These are phyloP conservation scores for Achlya hypogyna DNA, from an alignment of 352 stramenopile genomes.

Conservation along the genomic window DNA sequence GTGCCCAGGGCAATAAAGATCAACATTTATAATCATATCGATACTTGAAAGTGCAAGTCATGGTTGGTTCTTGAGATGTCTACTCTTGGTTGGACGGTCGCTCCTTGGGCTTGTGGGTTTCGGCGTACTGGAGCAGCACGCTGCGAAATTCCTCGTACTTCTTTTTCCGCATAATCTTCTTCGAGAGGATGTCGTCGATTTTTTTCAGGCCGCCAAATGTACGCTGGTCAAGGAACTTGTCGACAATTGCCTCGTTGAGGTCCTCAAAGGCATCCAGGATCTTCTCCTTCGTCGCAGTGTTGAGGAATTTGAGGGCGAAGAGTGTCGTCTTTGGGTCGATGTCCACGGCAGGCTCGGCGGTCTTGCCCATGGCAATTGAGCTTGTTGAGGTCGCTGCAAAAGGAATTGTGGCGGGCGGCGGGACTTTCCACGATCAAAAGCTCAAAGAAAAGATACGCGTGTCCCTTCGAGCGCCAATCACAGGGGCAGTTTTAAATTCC, in stretches of 20 bases:
- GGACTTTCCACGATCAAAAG: neutral
- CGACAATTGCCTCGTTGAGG: neutral
- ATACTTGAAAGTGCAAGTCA: too few relatives aligned
- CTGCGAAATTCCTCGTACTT: neutral
- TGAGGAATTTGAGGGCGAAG: slow-evolving; percentile 12
- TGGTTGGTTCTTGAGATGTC: neutral
- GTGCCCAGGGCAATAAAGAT: too few relatives aligned
- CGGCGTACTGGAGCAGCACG: neutral
- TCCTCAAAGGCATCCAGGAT: neutral
- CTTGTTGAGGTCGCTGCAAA: too few relatives aligned
- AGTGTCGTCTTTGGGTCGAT: neutral
- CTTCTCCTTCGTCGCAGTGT: slow-evolving; percentile 10
- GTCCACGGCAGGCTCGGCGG: neutral
- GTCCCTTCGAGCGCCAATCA: neutral
- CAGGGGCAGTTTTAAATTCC: neutral
- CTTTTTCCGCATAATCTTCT: slow-evolving; percentile 17
- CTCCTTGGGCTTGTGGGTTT: neutral
- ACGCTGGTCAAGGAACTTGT: slow-evolving; percentile 12
- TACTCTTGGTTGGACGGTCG: neutral
- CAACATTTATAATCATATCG: too few relatives aligned
- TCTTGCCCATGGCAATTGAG: neutral
- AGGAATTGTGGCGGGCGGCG: neutral
- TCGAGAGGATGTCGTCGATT: slow-evolving; percentile 4
- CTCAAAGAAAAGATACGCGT: neutral
- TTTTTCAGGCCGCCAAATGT: slow-evolving; percentile 8